Evolutionary conservation across 2,329 filamentous ascomycete species (phyloP).

Genomic region (Grosmannia serpens): DNA sequence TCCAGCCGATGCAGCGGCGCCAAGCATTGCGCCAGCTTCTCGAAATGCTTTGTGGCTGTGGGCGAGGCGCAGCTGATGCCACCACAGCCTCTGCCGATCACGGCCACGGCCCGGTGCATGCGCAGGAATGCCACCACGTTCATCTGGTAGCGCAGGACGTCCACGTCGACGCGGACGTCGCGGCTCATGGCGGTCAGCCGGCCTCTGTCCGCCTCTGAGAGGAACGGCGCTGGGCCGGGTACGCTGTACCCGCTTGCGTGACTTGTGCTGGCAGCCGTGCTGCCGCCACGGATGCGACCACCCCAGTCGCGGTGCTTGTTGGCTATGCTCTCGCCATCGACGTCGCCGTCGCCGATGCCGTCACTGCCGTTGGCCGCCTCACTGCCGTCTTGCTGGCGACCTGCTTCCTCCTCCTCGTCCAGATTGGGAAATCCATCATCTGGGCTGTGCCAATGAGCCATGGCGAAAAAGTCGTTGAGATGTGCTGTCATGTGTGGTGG

Average conservation of each 20-base stretch:
- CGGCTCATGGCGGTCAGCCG: conserved; percentile 47
- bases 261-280: background rate
- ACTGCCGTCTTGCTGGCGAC: conserved; percentile 14
- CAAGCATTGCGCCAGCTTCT: conserved; percentile 56
- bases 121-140: conserved; percentile 82
- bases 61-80: conserved; percentile 56
- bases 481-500: conserved; percentile 40
- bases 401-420: conserved; percentile 42
- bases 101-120: conserved; percentile 71
- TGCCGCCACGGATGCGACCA: background rate
- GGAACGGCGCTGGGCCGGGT: background rate
- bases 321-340: conserved; percentile 3
- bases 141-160: conserved; percentile 73
- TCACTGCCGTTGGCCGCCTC: conserved; percentile 10
- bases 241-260: background rate
- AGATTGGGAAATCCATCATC: conserved; percentile 64
- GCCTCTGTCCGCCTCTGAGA: conserved; percentile 38
- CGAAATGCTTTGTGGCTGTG: conserved; percentile 66
- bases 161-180: conserved; percentile 55
- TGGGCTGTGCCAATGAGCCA: conserved; percentile 73
- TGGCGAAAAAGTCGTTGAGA: conserved; percentile 72
- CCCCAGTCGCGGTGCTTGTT: conserved; percentile 7
- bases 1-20: conserved; percentile 71
- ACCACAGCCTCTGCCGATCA: background rate
- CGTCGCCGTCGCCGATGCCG: background rate